These are phyloP conservation scores for Vigna mungo DNA, from an alignment of 306 rosid genomes.

Conservation along the genomic window DNA sequence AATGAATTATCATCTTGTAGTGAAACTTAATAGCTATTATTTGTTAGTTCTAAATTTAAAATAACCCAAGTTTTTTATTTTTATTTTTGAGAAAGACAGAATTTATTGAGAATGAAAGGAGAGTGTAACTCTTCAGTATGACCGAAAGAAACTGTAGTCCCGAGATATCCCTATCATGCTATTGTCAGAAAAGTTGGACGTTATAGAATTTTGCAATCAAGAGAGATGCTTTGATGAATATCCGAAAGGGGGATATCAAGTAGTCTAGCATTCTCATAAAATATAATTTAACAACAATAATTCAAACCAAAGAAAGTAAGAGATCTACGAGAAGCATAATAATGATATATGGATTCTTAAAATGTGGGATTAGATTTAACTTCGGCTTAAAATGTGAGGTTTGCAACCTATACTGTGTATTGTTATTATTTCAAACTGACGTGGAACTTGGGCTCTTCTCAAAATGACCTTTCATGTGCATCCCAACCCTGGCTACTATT, in stretches of 20 bases:
- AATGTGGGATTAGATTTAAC: too few relatives aligned
- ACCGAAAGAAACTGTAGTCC: background rate
- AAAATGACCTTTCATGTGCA: background rate
- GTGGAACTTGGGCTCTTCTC: too few relatives aligned
- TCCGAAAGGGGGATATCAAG: background rate
- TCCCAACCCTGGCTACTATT: conserved; percentile 3
- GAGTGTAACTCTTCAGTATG: background rate
- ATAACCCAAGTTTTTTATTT: too few relatives aligned
- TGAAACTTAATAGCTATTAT: background rate
- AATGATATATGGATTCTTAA: background rate
- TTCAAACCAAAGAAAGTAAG: background rate
- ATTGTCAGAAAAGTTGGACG: background rate
- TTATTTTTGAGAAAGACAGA: background rate
- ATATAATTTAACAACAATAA: background rate
- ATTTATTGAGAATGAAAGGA: background rate
- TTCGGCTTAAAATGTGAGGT: too few relatives aligned
- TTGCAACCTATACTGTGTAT: too few relatives aligned
- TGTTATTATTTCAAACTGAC: too few relatives aligned
- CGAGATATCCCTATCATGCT: background rate
- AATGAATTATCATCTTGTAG: background rate
- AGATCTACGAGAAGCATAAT: background rate
- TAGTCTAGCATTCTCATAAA: background rate
- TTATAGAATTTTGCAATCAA: background rate
- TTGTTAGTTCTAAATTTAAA: background rate
- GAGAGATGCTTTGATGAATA: background rate